A percentile compares a stretch with the other conserved stretches of the same genome.
Evolutionary conservation across 2,329 filamentous ascomycete genomes (phyloP).

Genomic region (Colletotrichum sp.): DNA sequence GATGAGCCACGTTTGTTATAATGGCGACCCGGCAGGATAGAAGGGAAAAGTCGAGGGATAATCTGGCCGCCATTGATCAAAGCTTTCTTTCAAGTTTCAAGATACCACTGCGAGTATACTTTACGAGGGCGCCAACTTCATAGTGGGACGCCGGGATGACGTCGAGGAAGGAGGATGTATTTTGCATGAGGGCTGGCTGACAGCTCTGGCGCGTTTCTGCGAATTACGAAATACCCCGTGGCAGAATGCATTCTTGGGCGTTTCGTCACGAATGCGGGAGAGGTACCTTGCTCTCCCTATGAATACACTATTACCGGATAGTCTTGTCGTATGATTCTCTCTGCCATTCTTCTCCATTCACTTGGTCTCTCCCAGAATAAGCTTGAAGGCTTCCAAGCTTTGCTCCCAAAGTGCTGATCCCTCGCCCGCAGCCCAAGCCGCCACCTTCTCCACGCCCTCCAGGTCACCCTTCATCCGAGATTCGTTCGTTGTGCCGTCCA

Average conservation of each 20-base stretch:
- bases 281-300: not conserved
- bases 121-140: not conserved
- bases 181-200: not conserved
- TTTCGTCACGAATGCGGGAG: not conserved
- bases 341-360: not conserved
- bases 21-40: not conserved
- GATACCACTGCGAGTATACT: slow-evolving; percentile 18
- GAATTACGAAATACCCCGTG: slow-evolving; percentile 10
- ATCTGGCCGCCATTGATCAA: not conserved
- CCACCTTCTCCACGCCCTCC: slow-evolving; percentile 45
- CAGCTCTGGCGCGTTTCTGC: not conserved
- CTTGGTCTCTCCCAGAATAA: not conserved
- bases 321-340: not conserved
- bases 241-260: slow-evolving; percentile 16
- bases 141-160: not conserved
- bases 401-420: slow-evolving; percentile 52
- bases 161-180: not conserved
- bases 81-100: slow-evolving; percentile 3
- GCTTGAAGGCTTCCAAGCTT: slow-evolving; percentile 54
- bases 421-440: slow-evolving; percentile 46
- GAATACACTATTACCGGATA: not conserved
- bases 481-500: slow-evolving; percentile 52
- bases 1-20: not conserved
- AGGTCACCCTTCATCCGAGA: slow-evolving; percentile 56
- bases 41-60: not conserved